These are phyloP conservation scores for Camelina neglecta DNA, from an alignment of 345 rosid genomes.

Conservation along the genomic window DNA sequence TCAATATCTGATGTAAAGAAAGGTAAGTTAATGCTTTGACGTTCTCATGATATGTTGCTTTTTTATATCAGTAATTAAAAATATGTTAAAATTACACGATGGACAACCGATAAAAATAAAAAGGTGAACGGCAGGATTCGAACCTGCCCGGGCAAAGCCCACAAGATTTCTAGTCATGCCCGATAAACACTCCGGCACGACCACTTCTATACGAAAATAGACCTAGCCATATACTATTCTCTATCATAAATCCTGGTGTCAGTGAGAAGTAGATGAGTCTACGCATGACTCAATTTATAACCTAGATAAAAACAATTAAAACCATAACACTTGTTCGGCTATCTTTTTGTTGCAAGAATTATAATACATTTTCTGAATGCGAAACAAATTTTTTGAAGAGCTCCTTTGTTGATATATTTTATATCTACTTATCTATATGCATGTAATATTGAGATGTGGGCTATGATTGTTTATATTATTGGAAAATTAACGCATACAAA, in stretches of 20 bases:
- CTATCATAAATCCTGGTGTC: neutral
- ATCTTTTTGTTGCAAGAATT: too few species aligned
- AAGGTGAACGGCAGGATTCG: conserved; percentile 65
- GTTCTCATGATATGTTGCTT: too few species aligned
- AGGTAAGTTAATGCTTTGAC: too few species aligned
- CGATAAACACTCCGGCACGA: conserved; percentile 57
- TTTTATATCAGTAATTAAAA: too few species aligned
- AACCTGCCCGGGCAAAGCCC: conserved; percentile 95
- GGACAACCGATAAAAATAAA: neutral
- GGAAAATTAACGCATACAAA: neutral
- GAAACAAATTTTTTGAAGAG: too few species aligned
- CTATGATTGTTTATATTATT: neutral
- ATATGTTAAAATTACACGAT: too few species aligned
- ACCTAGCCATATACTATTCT: neutral
- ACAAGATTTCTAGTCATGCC: conserved; percentile 97
- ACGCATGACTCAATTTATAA: neutral
- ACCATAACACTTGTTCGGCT: neutral
- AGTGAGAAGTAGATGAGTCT: neutral
- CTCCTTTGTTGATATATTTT: neutral
- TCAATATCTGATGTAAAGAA: too few species aligned
- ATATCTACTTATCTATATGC: too few species aligned
- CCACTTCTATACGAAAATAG: conserved; percentile 11
- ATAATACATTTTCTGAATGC: too few species aligned
- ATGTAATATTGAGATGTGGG: neutral
- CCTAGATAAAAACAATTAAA: neutral